phyloP scores from a whole-genome alignment of 2,329 filamentous ascomycete species.

The Metarhizium guizhouense region DNA sequence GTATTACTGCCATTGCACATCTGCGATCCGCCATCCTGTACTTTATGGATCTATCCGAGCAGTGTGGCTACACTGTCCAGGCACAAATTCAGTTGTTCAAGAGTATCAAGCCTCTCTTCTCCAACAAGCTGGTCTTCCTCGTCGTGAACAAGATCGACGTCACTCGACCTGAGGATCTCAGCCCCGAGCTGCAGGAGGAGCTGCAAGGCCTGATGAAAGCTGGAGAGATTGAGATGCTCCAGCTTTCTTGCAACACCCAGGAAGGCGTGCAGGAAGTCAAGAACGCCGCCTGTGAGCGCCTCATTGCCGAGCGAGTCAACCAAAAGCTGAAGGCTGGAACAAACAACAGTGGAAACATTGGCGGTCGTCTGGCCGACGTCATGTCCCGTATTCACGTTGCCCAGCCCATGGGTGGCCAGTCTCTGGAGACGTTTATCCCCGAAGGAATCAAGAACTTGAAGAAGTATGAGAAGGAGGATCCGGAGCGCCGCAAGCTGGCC shows the following conservation, averaged over 20 bases:
- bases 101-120: conserved; percentile 93
- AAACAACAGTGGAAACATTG: conserved; percentile 63
- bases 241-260: conserved; percentile 89
- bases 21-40: conserved; percentile 91
- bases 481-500: conserved; percentile 71
- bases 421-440: conserved; percentile 78
- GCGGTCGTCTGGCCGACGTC: conserved; percentile 79
- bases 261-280: conserved; percentile 93
- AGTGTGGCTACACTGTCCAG: conserved; percentile 88
- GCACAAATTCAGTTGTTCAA: conserved; percentile 93
- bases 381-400: conserved; percentile 94
- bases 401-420: conserved; percentile 74
- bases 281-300: conserved; percentile 85
- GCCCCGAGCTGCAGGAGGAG: conserved; percentile 66
- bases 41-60: conserved; percentile 96
- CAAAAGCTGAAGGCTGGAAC: conserved; percentile 95
- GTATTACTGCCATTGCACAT: conserved; percentile 95
- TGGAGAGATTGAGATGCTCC: conserved; percentile 84
- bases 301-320: conserved; percentile 86
- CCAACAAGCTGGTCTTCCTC: conserved; percentile 94
- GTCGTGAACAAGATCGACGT: conserved; percentile 99
- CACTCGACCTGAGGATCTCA: conserved; percentile 76
- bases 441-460: conserved; percentile 70
- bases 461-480: conserved; percentile 87
- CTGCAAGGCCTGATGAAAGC: conserved; percentile 74